Evolutionary conservation across 805 yeast genomes (phyloP).

Genomic region (Clavispora fructus): DNA sequence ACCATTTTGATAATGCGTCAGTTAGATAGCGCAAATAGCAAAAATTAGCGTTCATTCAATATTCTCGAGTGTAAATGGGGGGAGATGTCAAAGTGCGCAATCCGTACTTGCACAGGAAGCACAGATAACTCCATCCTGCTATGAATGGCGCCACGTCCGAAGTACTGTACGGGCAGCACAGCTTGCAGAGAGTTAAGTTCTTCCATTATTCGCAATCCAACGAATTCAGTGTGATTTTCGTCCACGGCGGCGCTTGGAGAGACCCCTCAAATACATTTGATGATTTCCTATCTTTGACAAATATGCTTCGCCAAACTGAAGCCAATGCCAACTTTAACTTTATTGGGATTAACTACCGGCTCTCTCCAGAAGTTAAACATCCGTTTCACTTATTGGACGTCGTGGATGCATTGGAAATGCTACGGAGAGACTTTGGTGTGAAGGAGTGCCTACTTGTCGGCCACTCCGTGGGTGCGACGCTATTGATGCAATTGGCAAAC

Average conservation of each 20-base stretch:
- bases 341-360: slow-evolving; percentile 52
- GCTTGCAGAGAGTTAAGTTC: slow-evolving; percentile 26
- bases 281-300: slow-evolving; percentile 42
- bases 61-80: background rate
- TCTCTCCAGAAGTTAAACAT: slow-evolving; percentile 57
- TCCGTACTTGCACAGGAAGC: no score
- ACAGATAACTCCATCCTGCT: background rate
- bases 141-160: background rate
- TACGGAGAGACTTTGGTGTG: slow-evolving; percentile 19
- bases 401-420: slow-evolving; percentile 32
- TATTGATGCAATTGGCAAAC: slow-evolving; percentile 49
- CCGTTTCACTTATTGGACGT: slow-evolving; percentile 63
- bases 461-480: slow-evolving; percentile 78
- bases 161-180: slow-evolving; percentile 26
- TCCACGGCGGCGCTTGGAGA: slow-evolving; percentile 92
- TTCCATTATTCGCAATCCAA: slow-evolving; percentile 15
- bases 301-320: slow-evolving; percentile 1
- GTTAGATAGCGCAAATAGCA: no score
- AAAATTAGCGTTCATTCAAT: background rate
- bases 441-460: slow-evolving; percentile 42
- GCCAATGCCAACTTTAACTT: slow-evolving; percentile 11
- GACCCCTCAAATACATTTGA: slow-evolving; percentile 57
- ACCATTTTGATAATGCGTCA: background rate
- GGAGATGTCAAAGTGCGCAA: background rate
- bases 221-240: slow-evolving; percentile 41